Conservation (phyloP, 805 yeast genomes). For the Metschnikowia kunwiensis region DNA sequence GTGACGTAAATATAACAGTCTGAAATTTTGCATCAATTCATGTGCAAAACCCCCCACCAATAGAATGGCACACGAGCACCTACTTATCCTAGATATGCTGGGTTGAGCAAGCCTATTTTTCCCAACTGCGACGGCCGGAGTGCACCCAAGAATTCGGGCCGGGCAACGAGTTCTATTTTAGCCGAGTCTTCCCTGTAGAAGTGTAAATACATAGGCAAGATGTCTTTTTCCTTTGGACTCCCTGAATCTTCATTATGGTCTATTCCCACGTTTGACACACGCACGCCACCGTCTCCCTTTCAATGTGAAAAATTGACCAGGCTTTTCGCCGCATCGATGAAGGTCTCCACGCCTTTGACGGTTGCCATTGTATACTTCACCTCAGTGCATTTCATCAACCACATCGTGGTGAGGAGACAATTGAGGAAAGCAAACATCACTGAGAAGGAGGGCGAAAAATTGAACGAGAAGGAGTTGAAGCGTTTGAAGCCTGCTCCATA, state of each 20-base stretch:
- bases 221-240: constrained; percentile 29
- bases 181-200: not conserved
- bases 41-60: no score
- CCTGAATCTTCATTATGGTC: constrained; percentile 33
- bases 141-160: constrained; percentile 7
- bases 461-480: constrained; percentile 25
- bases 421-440: constrained; percentile 24
- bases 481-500: constrained; percentile 54
- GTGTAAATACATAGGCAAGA: not conserved
- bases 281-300: constrained; percentile 37
- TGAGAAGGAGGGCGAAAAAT: constrained; percentile 19
- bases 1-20: no score
- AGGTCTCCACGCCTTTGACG: constrained; percentile 51
- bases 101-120: not conserved
- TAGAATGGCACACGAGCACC: no score
- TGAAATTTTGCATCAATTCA: no score
- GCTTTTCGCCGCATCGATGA: constrained; percentile 43
- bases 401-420: constrained; percentile 46
- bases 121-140: constrained; percentile 7
- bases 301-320: constrained; percentile 26
- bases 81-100: no score
- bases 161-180: no score
- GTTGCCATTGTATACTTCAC: constrained; percentile 58
- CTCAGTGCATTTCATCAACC: constrained; percentile 54
- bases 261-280: constrained; percentile 29